A percentile compares a stretch with the other conserved stretches of the same genome.
These are phyloP conservation scores for Pontederia paniculata DNA, from an alignment of 176 grass and related monocot species.

Conservation along the genomic window DNA sequence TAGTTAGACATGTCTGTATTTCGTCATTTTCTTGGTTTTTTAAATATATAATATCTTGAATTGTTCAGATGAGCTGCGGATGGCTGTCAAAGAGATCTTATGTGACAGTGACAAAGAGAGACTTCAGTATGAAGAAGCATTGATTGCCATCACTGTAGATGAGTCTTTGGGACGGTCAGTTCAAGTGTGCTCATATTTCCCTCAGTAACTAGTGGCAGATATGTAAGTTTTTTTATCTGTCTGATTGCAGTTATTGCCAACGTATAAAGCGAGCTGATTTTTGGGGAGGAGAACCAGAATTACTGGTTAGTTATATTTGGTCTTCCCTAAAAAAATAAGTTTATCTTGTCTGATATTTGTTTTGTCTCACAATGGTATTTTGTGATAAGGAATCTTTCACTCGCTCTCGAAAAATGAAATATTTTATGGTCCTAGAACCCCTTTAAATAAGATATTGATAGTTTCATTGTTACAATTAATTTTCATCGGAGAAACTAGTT, in stretches of 20 bases:
- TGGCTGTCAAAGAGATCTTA: conserved; percentile 91
- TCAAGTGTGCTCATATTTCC: conserved; percentile 6
- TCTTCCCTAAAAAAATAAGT: background rate
- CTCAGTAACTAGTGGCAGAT: background rate
- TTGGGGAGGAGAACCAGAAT: conserved; percentile 92
- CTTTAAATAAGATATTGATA: no score
- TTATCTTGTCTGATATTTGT: no score
- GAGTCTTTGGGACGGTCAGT: conserved; percentile 73
- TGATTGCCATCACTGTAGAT: conserved; percentile 81
- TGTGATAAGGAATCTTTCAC: no score
- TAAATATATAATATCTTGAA: conserved; percentile 6
- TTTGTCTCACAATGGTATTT: no score
- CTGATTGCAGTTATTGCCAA: conserved; percentile 71
- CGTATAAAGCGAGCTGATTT: conserved; percentile 75
- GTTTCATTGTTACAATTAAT: no score
- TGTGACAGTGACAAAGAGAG: conserved; percentile 53
- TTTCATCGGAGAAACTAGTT: no score
- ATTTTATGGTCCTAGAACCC: no score
- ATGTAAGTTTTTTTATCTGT: conserved; percentile 8
- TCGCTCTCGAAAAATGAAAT: no score
- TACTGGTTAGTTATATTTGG: conserved; percentile 44
- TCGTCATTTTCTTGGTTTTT: background rate
- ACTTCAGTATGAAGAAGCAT: conserved; percentile 58
- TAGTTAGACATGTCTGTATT: background rate
- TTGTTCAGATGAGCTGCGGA: conserved; percentile 70